phyloP scores from a whole-genome alignment of 768 basidiomycete genomes.

The Tricholoma furcatifolium region DNA sequence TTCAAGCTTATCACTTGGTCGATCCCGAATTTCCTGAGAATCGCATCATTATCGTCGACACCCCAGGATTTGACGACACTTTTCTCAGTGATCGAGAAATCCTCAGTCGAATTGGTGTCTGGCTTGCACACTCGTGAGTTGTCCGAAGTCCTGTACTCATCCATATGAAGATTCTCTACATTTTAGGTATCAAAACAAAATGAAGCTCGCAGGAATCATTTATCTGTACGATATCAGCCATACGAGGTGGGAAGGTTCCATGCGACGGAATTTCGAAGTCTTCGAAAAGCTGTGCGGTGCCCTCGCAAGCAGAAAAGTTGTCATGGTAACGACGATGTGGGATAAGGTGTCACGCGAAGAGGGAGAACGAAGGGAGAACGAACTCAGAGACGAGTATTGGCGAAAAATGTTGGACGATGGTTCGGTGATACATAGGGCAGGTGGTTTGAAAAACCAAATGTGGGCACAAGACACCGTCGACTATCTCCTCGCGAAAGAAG shows the following conservation, averaged over 20 bases:
- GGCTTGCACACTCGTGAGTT: slow-evolving; percentile 13
- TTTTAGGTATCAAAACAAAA: not conserved
- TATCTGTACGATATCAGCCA: slow-evolving; percentile 12
- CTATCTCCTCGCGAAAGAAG: not conserved
- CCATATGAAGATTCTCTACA: not conserved
- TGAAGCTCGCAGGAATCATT: slow-evolving; percentile 10
- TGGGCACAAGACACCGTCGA: not conserved
- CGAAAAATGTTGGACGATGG: slow-evolving; percentile 3
- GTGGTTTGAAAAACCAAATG: not conserved
- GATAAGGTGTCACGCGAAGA: not conserved
- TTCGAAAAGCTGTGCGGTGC: slow-evolving; percentile 12
- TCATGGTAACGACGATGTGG: slow-evolving; percentile 12
- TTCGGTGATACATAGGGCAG: slow-evolving; percentile 2
- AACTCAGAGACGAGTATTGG: slow-evolving; percentile 8
- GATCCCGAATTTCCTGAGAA: not conserved
- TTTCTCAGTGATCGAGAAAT: slow-evolving; percentile 10
- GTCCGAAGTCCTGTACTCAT: no score
- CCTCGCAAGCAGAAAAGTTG: not conserved
- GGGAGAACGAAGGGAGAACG: not conserved
- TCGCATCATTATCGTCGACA: slow-evolving; percentile 16
- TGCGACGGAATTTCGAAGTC: slow-evolving; percentile 6
- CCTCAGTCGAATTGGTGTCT: slow-evolving; percentile 10
- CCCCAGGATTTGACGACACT: slow-evolving; percentile 19
- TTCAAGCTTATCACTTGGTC: not conserved
- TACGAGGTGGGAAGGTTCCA: not conserved